phyloP scores from a whole-genome alignment of 2,329 filamentous ascomycete species.

The Cladosporium sphaerospermum region DNA sequence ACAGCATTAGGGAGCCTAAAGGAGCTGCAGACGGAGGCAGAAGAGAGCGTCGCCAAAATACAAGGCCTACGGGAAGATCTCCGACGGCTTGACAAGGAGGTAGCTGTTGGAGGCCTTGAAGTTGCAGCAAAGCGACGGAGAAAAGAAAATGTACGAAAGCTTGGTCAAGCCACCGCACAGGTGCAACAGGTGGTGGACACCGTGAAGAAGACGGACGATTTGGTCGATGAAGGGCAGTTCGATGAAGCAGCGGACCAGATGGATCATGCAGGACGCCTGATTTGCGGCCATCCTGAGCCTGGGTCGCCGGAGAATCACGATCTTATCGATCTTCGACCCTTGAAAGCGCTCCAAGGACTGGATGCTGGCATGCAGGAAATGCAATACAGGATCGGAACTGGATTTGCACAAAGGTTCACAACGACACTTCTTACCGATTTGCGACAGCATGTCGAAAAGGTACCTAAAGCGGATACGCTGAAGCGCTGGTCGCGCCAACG shows the following conservation, averaged over 20 bases:
- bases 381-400: slow-evolving; percentile 75
- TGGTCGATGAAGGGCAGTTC: slow-evolving; percentile 78
- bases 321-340: slow-evolving; percentile 64
- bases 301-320: slow-evolving; percentile 25
- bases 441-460: slow-evolving; percentile 68
- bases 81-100: slow-evolving; percentile 73
- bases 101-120: slow-evolving; percentile 77
- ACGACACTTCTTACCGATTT: slow-evolving; percentile 73
- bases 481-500: slow-evolving; percentile 64
- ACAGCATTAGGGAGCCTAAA: slow-evolving; percentile 84
- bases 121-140: slow-evolving; percentile 77
- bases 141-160: slow-evolving; percentile 74
- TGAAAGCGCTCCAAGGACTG: slow-evolving; percentile 75
- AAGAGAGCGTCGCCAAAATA: slow-evolving; percentile 83
- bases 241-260: slow-evolving; percentile 74
- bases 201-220: slow-evolving; percentile 67
- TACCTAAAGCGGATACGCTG: slow-evolving; percentile 67
- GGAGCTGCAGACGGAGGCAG: slow-evolving; percentile 85
- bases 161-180: slow-evolving; percentile 78
- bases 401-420: slow-evolving; percentile 76
- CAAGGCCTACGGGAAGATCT: slow-evolving; percentile 74
- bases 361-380: slow-evolving; percentile 69
- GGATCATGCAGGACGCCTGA: slow-evolving; percentile 70
- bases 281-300: slow-evolving; percentile 61
- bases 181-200: slow-evolving; percentile 71